phyloP scores from a whole-genome alignment of 768 basidiomycete genomes.

The Cubamyces sp. region DNA sequence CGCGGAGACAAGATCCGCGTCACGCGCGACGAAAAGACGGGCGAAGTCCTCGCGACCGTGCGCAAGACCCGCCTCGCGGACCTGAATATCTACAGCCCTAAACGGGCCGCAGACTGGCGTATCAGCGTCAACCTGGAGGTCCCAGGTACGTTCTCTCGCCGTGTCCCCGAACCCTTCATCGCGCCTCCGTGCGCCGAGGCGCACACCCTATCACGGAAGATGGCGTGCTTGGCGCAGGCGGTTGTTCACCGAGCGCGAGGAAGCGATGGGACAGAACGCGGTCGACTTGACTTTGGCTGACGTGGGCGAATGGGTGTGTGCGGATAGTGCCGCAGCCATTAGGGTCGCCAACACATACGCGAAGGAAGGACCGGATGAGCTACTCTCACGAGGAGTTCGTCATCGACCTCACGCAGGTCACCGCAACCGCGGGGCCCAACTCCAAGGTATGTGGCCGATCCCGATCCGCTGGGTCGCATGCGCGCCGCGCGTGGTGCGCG shows the following conservation, averaged over 20 bases:
- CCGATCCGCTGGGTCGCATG: too few species aligned
- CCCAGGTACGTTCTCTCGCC: slow-evolving; percentile 58
- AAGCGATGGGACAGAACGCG: background rate
- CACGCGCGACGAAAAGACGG: slow-evolving; percentile 78
- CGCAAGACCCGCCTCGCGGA: slow-evolving; percentile 85
- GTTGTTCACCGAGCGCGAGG: background rate
- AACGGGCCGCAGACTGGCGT: slow-evolving; percentile 85
- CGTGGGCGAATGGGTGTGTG: background rate
- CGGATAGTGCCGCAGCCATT: slow-evolving; percentile 65
- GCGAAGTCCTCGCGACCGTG: slow-evolving; percentile 66
- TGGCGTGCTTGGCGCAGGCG: background rate
- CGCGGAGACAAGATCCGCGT: slow-evolving; percentile 73
- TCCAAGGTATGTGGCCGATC: slow-evolving; percentile 45
- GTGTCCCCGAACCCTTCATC: background rate
- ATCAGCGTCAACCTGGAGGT: slow-evolving; percentile 92
- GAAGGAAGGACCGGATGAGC: slow-evolving; percentile 88
- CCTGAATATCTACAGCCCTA: slow-evolving; percentile 86
- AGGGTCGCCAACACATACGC: slow-evolving; percentile 60
- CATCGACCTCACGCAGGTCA: slow-evolving; percentile 94
- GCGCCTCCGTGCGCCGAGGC: too few species aligned
- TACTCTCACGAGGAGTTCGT: slow-evolving; percentile 93
- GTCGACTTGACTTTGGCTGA: background rate
- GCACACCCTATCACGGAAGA: background rate
- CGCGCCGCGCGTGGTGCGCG: too few species aligned
- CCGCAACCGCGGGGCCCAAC: slow-evolving; percentile 51